Conservation (phyloP, 2,329 filamentous ascomycete genomes). For the Lecanicillium sp. region DNA sequence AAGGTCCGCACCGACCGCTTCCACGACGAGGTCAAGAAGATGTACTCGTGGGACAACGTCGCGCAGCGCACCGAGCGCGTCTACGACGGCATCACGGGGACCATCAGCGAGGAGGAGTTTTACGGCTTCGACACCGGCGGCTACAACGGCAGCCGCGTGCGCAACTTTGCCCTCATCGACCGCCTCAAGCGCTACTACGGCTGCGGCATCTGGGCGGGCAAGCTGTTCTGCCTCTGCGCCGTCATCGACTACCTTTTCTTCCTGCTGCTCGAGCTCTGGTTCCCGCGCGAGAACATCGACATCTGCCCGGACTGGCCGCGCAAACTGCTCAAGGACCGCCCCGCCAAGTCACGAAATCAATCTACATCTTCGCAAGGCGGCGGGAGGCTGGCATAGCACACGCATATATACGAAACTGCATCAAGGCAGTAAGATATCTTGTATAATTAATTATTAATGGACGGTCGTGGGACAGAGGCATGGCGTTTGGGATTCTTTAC, state of each 20-base stretch:
- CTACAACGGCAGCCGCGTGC: constrained; percentile 65
- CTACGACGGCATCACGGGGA: constrained; percentile 86
- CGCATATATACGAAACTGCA: too few relatives aligned
- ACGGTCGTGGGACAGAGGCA: not conserved
- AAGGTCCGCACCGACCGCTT: constrained; percentile 89
- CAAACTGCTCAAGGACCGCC: constrained; percentile 42
- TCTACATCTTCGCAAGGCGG: constrained; percentile 28
- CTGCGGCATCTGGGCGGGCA: constrained; percentile 96
- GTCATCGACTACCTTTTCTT: constrained; percentile 92
- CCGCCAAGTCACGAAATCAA: constrained; percentile 21
- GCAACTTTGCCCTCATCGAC: constrained; percentile 90
- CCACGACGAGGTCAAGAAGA: constrained; percentile 93
- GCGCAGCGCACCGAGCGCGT: constrained; percentile 90
- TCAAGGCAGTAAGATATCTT: not conserved
- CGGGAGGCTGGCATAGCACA: too few relatives aligned
- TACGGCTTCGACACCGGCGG: constrained; percentile 72
- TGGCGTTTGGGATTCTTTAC: not conserved
- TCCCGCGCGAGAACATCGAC: constrained; percentile 80
- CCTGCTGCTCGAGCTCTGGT: constrained; percentile 79
- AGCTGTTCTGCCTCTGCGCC: constrained; percentile 91
- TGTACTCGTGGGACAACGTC: constrained; percentile 98
- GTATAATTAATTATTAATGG: not conserved
- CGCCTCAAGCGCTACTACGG: constrained; percentile 94
- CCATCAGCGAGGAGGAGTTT: constrained; percentile 79
- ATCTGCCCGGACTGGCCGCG: constrained; percentile 87